These are phyloP conservation scores for Fomitiporia mediterranea DNA, from an alignment of 1,284 basidiomycete species.

Conservation along the genomic window DNA sequence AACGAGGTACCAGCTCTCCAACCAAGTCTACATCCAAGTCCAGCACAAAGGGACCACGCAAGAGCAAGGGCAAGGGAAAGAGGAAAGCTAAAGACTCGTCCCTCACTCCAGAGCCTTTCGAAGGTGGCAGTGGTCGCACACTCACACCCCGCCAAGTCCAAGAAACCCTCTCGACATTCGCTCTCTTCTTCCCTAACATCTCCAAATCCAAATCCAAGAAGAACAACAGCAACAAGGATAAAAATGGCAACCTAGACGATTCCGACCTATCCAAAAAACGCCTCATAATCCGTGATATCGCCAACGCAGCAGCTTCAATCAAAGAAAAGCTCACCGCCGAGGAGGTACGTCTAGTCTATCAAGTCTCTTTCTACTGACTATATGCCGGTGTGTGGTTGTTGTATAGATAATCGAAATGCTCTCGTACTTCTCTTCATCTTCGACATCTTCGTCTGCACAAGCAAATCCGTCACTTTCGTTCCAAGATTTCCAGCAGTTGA, in stretches of 20 bases:
- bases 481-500: slow-evolving; percentile 69
- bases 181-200: slow-evolving; percentile 60
- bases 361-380: background rate
- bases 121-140: slow-evolving; percentile 17
- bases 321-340: slow-evolving; percentile 67
- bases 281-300: slow-evolving; percentile 62
- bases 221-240: too few species aligned
- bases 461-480: slow-evolving; percentile 59
- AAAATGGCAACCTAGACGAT: slow-evolving; percentile 24
- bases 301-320: slow-evolving; percentile 48
- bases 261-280: slow-evolving; percentile 43
- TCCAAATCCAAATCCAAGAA: too few species aligned
- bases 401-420: slow-evolving; percentile 71
- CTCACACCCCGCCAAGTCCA: slow-evolving; percentile 50
- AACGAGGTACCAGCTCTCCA: background rate
- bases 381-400: background rate
- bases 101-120: too few species aligned
- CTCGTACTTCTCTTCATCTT: slow-evolving; percentile 53
- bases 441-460: slow-evolving; percentile 37
- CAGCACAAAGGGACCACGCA: background rate
- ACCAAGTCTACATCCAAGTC: too few species aligned
- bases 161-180: slow-evolving; percentile 53
- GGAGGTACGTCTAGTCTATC: slow-evolving; percentile 43
- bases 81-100: too few species aligned
- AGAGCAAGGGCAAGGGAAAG: background rate